Base-by-base conservation (phyloP, 2,329 filamentous ascomycete species). In the Arthrobotrys conoides region DNA sequence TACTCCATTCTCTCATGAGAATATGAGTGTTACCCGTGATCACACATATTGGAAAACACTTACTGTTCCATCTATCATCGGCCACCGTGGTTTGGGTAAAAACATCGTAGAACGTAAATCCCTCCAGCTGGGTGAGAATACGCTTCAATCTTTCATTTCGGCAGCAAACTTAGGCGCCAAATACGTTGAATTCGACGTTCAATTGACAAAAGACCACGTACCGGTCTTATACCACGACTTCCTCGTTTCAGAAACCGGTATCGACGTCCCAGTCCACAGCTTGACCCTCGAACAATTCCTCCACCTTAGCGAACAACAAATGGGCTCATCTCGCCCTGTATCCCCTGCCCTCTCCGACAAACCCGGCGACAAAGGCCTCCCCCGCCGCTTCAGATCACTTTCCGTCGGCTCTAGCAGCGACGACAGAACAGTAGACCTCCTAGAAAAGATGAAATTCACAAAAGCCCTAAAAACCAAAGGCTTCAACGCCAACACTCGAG, bases 211-310 rank as follows among this genome's bases (percentile, higher is more conserved):
- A 83, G 96, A 99, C 83, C 94, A 96, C 82, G 94, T 99, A 0
- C 96, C 96, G 0, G 95, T 99, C 80, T 97, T 99, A 82, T 99
- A 99, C 83, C 96, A 99, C 83, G 96, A 99, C 84, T 99, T 99
- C 83, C 87, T 98, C 14, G 96, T 99, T 84, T 97, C 94, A 83
- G 96, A 99, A 85, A 98, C 96, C 0, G 96, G 96, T 9, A 96
- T 97, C 68, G 96, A 99, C 83, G 96, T 96, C 0, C 96, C 96
- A 0, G 95, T 99, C 0, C 96, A 99, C 83, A 97, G 93, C 0
- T 87, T 99, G 80, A 99, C 96, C 0, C 86, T 98, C 3, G 95
- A 99, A 83, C 96, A 97, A 81, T 59, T 81, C 55, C 48, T 78
- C n/a, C 75, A 78, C 41, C 48, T 78, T 9, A 78, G 75, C 49